A percentile compares a stretch with the other conserved stretches of the same genome.
Conservation (phyloP, 495 filamentous ascomycete species). For the Aspergillus sclerotiicarbonarius region DNA sequence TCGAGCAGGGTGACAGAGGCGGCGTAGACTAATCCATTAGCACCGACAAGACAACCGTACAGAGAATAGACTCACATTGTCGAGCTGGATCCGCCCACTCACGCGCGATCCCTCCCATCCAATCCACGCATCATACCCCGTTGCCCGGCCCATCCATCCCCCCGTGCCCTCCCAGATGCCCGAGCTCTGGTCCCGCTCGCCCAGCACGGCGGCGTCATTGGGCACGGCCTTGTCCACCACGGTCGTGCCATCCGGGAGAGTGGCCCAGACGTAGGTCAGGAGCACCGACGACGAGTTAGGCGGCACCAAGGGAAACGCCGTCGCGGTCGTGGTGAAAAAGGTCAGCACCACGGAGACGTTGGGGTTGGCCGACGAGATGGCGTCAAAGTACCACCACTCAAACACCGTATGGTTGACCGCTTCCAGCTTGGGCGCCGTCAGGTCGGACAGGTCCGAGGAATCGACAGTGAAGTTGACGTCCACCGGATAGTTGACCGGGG, state of each 20-base stretch:
- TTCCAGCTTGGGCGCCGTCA: conserved; percentile 32
- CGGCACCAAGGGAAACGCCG: conserved; percentile 23
- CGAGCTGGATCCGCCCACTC: conserved; percentile 10
- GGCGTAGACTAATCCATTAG: conserved; percentile 3
- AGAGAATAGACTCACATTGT: conserved; percentile 1
- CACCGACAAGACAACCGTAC: neutral
- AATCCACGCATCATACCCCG: conserved; percentile 3
- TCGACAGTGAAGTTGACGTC: conserved; percentile 7
- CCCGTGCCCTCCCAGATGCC: conserved; percentile 9
- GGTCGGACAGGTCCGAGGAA: conserved; percentile 8
- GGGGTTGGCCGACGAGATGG: conserved; percentile 20
- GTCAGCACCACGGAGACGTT: conserved; percentile 24
- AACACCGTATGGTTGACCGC: conserved; percentile 30
- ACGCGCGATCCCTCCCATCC: conserved; percentile 10
- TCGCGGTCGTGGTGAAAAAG: conserved; percentile 26
- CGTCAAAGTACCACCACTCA: conserved; percentile 47
- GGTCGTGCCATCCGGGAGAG: conserved; percentile 21
- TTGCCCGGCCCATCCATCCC: conserved; percentile 13
- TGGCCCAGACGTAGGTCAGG: conserved; percentile 24
- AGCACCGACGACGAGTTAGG: conserved; percentile 17
- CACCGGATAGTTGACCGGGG: neutral
- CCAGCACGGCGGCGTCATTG: neutral
- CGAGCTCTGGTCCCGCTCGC: neutral
- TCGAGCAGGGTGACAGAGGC: conserved; percentile 9
- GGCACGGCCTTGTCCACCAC: neutral